Conservation (phyloP, 2,329 filamentous ascomycete genomes). For the Neurospora crassa region DNA sequence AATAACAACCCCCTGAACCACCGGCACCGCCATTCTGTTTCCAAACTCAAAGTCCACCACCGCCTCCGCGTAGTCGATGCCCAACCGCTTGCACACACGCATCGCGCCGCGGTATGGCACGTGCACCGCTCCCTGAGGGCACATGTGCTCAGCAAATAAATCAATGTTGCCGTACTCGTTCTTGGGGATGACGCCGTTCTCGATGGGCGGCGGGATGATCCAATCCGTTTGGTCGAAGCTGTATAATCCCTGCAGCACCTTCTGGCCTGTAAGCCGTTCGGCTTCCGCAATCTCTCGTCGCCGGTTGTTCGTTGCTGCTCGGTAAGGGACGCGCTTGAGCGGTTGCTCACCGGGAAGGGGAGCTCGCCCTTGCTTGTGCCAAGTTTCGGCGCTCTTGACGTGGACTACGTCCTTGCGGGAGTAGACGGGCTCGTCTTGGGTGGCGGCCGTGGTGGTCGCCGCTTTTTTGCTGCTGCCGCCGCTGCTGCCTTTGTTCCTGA, state of each 20-base stretch:
- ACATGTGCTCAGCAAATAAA: conserved; percentile 88
- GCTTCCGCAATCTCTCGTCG: conserved; percentile 84
- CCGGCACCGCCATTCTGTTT: conserved; percentile 83
- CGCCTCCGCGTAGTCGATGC: conserved; percentile 85
- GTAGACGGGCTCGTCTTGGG: conserved; percentile 71
- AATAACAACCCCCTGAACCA: conserved; percentile 83
- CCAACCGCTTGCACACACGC: conserved; percentile 72
- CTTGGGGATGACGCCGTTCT: conserved; percentile 79
- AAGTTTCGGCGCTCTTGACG: conserved; percentile 89
- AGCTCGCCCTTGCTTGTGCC: conserved; percentile 91
- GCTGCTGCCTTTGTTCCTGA: conserved; percentile 50
- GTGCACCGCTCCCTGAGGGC: conserved; percentile 70
- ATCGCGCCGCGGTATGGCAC: conserved; percentile 69
- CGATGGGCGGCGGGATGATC: conserved; percentile 84
- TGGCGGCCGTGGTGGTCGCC: conserved; percentile 13
- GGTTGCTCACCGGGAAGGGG: conserved; percentile 62
- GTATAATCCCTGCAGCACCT: conserved; percentile 80
- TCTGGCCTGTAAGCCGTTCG: conserved; percentile 68
- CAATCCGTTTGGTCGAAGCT: conserved; percentile 80
- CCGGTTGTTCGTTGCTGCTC: conserved; percentile 79
- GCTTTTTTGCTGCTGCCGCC: too few relatives aligned
- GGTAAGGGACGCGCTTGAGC: conserved; percentile 79
- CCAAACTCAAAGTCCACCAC: conserved; percentile 97
- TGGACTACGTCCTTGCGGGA: conserved; percentile 67
- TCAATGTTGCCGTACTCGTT: conserved; percentile 97